Conservation (phyloP, 1,284 basidiomycete species). For the Leccinum subrobustum region DNA sequence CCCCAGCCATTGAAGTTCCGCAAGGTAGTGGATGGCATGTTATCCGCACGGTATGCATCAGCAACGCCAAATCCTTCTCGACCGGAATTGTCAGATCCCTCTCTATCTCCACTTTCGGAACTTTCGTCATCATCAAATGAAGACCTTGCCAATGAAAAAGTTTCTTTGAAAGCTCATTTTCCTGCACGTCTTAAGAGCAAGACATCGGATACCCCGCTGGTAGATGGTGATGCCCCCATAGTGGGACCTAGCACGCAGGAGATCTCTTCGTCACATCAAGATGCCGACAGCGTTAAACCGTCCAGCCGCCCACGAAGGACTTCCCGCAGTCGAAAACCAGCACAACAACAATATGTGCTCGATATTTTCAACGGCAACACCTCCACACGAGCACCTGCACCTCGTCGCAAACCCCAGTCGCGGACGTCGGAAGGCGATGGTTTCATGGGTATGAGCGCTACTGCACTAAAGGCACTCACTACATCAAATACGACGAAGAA, state of each 20-base stretch:
- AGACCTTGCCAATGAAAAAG: constrained; percentile 10
- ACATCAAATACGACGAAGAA: constrained; percentile 68
- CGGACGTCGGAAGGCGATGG: constrained; percentile 39
- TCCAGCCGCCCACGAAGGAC: constrained; percentile 43
- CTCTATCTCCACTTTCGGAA: constrained; percentile 29
- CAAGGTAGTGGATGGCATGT: constrained; percentile 37
- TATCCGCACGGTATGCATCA: constrained; percentile 29
- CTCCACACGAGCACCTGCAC: constrained; percentile 35
- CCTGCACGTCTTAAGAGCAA: not conserved
- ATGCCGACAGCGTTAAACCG: constrained; percentile 1
- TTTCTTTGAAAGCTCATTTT: not conserved
- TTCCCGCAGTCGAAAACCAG: constrained; percentile 49
- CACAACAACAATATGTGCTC: constrained; percentile 35
- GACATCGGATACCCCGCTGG: not conserved
- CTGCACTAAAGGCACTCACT: constrained; percentile 67
- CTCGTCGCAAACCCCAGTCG: constrained; percentile 39
- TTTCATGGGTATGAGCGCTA: constrained; percentile 63
- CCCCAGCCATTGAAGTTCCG: constrained; percentile 32
- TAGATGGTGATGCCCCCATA: not conserved
- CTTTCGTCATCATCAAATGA: constrained; percentile 26
- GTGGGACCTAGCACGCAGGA: not conserved
- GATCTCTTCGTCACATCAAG: constrained; percentile 4
- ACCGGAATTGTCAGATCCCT: constrained; percentile 5
- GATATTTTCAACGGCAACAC: constrained; percentile 40
- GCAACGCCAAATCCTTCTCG: constrained; percentile 15